A percentile compares a stretch with the other conserved stretches of the same genome.
phyloP scores from a whole-genome alignment of 225 moss, liverwort and hornwort genomes.

The Physcomitrellopsis africana region DNA sequence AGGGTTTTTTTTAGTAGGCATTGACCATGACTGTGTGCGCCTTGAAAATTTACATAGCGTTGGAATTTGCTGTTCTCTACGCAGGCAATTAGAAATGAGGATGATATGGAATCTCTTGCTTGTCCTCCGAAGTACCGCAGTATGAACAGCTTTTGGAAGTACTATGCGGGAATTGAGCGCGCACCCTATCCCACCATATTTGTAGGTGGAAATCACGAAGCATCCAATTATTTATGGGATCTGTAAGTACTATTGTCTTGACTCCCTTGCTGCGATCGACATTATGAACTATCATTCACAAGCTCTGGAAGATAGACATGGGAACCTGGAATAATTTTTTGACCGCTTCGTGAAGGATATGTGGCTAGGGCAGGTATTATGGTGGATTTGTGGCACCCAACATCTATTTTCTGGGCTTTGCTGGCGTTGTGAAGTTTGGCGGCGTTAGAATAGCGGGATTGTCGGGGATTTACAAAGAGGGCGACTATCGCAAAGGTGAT shows the following conservation, averaged over 20 bases:
- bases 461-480: slow-evolving; percentile 84
- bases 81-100: slow-evolving; percentile 87
- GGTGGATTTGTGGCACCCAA: slow-evolving; percentile 91
- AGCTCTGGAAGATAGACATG: neutral
- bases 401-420: slow-evolving; percentile 92
- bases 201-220: slow-evolving; percentile 97
- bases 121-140: slow-evolving; percentile 79
- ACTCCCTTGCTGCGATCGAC: neutral
- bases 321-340: slow-evolving; percentile 16
- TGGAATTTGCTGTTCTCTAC: neutral
- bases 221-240: slow-evolving; percentile 86
- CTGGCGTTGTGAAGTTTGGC: slow-evolving; percentile 87
- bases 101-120: slow-evolving; percentile 74
- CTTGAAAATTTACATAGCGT: neutral
- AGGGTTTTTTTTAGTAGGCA: neutral
- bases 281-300: too few species aligned
- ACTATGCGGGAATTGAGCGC: slow-evolving; percentile 77
- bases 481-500: slow-evolving; percentile 78
- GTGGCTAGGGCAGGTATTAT: slow-evolving; percentile 82
- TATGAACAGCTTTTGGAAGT: slow-evolving; percentile 98
- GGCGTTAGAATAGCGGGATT: slow-evolving; percentile 90
- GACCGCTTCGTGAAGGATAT: slow-evolving; percentile 39
- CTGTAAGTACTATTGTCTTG: slow-evolving; percentile 42
- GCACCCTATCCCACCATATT: slow-evolving; percentile 95
- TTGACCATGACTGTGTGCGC: too few species aligned